These are phyloP conservation scores for Chaetomium fimeti DNA, from an alignment of 495 filamentous ascomycete genomes.

Conservation along the genomic window DNA sequence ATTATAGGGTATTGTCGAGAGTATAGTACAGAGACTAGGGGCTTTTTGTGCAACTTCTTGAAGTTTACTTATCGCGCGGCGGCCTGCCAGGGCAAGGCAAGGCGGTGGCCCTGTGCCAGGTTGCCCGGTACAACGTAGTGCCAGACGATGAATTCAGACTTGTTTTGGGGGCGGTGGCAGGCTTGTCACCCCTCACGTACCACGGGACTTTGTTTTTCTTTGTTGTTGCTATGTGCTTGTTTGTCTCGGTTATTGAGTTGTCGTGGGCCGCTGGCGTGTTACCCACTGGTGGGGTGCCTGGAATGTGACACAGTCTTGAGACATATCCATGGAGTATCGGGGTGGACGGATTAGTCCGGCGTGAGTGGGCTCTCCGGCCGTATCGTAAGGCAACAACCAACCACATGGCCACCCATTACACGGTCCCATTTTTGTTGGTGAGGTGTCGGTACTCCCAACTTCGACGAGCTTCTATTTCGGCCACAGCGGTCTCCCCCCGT, in stretches of 20 bases:
- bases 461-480: too few relatives aligned
- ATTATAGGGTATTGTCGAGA: slow-evolving; percentile 11
- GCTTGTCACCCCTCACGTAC: neutral
- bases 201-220: neutral
- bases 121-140: neutral
- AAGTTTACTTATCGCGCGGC: neutral
- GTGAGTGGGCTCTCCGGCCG: neutral
- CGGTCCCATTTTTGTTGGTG: too few relatives aligned
- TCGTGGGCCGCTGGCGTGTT: neutral
- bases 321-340: neutral
- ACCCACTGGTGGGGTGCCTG: neutral
- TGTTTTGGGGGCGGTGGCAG: neutral
- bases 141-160: slow-evolving; percentile 6
- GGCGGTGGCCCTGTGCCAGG: neutral
- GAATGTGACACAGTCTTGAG: neutral
- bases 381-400: neutral
- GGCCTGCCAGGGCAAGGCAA: neutral
- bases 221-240: neutral
- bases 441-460: too few relatives aligned
- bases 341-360: neutral
- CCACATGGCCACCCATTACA: too few relatives aligned
- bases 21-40: slow-evolving; percentile 1
- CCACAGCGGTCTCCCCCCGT: too few relatives aligned
- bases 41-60: neutral
- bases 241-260: slow-evolving; percentile 2